A percentile compares a stretch with the other conserved stretches of the same genome.
These are phyloP conservation scores for Fusarium sp. DNA, from an alignment of 2,329 filamentous ascomycete genomes.

Conservation along the genomic window DNA sequence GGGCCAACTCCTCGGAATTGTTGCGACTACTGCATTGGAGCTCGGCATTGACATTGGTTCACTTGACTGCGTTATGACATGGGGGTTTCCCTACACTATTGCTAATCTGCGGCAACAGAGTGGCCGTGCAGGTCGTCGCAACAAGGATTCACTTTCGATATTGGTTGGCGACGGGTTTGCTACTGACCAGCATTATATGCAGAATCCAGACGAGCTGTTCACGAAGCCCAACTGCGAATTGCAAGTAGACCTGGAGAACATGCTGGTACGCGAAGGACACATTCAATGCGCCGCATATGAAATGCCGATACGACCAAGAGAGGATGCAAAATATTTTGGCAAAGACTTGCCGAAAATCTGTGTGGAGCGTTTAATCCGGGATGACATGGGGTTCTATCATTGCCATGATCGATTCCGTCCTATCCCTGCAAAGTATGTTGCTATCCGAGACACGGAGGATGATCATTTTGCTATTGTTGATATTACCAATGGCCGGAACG, in stretches of 20 bases:
- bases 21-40: conserved; percentile 93
- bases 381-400: conserved; percentile 87
- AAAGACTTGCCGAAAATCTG: conserved; percentile 78
- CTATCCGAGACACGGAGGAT: conserved; percentile 88
- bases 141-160: conserved; percentile 92
- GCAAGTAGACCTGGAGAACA: conserved; percentile 91
- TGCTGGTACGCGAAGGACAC: conserved; percentile 92
- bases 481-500: conserved; percentile 83
- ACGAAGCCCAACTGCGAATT: conserved; percentile 90
- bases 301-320: conserved; percentile 85
- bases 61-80: conserved; percentile 91
- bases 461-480: conserved; percentile 96
- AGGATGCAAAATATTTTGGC: conserved; percentile 85
- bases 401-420: conserved; percentile 91
- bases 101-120: conserved; percentile 95
- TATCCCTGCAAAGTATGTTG: conserved; percentile 82
- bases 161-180: conserved; percentile 90
- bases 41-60: conserved; percentile 95
- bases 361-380: conserved; percentile 77
- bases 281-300: conserved; percentile 96
- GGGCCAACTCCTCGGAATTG: conserved; percentile 90
- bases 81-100: conserved; percentile 96
- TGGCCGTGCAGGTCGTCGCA: conserved; percentile 89
- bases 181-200: conserved; percentile 97
- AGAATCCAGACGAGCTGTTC: conserved; percentile 93